Conservation (phyloP, 179 eudicot species). For the Amaranthus tricolor region DNA sequence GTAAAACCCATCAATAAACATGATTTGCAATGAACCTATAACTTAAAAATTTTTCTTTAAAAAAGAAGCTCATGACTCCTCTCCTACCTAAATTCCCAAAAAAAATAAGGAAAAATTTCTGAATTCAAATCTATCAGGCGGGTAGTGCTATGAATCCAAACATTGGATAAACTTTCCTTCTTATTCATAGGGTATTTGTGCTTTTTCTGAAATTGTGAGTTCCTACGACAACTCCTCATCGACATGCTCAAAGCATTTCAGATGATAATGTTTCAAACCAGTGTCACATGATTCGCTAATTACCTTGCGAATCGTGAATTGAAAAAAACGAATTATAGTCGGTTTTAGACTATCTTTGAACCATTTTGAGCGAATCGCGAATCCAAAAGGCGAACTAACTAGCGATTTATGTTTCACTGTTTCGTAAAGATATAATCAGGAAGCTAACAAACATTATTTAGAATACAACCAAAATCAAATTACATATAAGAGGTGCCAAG, state of each 20-base stretch:
- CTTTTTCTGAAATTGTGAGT: not conserved
- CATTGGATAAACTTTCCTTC: not conserved
- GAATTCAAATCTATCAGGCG: not conserved
- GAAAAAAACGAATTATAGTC: too few species aligned
- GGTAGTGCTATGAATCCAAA: not conserved
- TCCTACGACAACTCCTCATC: not conserved
- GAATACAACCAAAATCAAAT: not conserved
- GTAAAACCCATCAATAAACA: conserved; percentile 17
- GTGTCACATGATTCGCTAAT: too few species aligned
- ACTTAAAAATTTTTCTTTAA: not conserved
- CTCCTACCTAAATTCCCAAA: not conserved
- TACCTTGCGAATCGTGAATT: too few species aligned
- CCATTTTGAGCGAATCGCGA: too few species aligned
- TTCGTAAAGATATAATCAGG: not conserved
- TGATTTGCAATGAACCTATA: not conserved
- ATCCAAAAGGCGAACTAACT: too few species aligned
- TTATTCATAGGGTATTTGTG: not conserved
- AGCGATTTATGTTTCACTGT: not conserved
- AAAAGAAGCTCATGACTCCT: not conserved
- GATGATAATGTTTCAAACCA: too few species aligned
- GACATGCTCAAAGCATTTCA: not conserved
- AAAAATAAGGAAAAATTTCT: not conserved
- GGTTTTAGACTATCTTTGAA: too few species aligned
- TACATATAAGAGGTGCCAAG: not conserved
- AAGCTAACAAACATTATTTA: not conserved